Conservation (phyloP, 805 yeast species). For the Wickerhamiella hasegawae region DNA sequence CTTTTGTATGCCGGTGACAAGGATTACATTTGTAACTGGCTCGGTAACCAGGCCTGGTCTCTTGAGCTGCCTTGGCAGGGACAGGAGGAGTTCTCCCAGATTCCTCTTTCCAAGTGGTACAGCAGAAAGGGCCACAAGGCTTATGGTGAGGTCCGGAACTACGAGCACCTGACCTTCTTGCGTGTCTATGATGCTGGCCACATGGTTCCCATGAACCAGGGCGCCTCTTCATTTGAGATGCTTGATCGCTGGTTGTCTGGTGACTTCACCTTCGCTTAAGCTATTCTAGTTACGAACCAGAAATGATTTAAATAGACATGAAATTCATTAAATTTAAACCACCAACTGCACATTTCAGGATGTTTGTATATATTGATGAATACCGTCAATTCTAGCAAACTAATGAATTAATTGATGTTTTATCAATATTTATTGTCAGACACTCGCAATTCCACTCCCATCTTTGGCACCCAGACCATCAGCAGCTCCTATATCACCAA, state of each 20-base stretch:
- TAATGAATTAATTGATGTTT: no score
- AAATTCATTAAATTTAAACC: no score
- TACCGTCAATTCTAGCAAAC: no score
- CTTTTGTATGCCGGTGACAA: constrained; percentile 89
- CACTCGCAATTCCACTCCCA: no score
- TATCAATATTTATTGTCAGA: no score
- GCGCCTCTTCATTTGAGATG: constrained; percentile 68
- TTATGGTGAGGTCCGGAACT: constrained; percentile 53
- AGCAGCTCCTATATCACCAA: background rate
- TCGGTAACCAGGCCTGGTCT: constrained; percentile 79
- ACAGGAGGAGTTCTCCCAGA: constrained; percentile 29
- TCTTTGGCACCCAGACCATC: background rate
- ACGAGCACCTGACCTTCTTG: constrained; percentile 54
- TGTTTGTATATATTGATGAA: no score
- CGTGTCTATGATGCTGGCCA: constrained; percentile 81
- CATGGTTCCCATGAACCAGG: constrained; percentile 88
- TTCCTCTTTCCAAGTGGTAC: constrained; percentile 16
- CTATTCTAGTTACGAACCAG: no score
- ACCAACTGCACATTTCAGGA: no score
- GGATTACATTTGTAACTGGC: constrained; percentile 86
- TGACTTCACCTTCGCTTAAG: no score
- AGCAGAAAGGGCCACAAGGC: constrained; percentile 24
- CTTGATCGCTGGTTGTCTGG: constrained; percentile 76
- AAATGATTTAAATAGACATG: no score
- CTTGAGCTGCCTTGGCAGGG: constrained; percentile 52